A percentile compares a stretch with the other conserved stretches of the same genome.
These are phyloP conservation scores for Schizothecium vesticola DNA, from an alignment of 495 filamentous ascomycete species.

Conservation along the genomic window DNA sequence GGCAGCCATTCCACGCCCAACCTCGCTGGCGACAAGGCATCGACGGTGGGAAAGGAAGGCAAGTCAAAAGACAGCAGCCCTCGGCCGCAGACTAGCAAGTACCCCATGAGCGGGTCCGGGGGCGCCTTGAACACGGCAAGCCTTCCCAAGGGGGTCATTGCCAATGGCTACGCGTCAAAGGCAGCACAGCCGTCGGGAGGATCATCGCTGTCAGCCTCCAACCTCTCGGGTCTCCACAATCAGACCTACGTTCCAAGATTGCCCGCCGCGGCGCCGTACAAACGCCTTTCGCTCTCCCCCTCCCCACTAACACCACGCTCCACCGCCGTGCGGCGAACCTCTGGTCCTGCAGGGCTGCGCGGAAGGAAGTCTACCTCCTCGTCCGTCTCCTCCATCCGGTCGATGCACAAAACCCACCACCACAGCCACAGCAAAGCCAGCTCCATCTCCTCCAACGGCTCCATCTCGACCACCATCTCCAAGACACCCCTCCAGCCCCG, in stretches of 20 bases:
- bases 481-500: slow-evolving; percentile 59
- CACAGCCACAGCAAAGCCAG: slow-evolving; percentile 91
- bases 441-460: slow-evolving; percentile 80
- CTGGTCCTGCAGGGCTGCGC: slow-evolving; percentile 58
- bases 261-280: slow-evolving; percentile 50
- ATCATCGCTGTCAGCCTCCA: slow-evolving; percentile 13
- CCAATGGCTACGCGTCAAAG: slow-evolving; percentile 30
- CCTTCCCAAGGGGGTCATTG: slow-evolving; percentile 32
- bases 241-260: slow-evolving; percentile 42
- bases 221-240: slow-evolving; percentile 36
- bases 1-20: slow-evolving; percentile 53
- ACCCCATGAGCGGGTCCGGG: slow-evolving; percentile 27
- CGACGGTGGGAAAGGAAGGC: slow-evolving; percentile 35
- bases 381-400: slow-evolving; percentile 87
- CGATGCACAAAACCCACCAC: slow-evolving; percentile 80
- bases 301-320: slow-evolving; percentile 82
- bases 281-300: slow-evolving; percentile 84
- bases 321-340: slow-evolving; percentile 64
- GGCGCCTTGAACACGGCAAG: slow-evolving; percentile 22
- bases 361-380: slow-evolving; percentile 95
- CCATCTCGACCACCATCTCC: slow-evolving; percentile 59
- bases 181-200: neutral
- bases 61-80: slow-evolving; percentile 46
- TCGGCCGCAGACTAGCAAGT: slow-evolving; percentile 51
- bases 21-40: slow-evolving; percentile 33